Percentiles rank a stretch among this genome's conserved stretches.
Conservation (phyloP, 257 asterid genomes). For the Rubia yunnanensis region DNA sequence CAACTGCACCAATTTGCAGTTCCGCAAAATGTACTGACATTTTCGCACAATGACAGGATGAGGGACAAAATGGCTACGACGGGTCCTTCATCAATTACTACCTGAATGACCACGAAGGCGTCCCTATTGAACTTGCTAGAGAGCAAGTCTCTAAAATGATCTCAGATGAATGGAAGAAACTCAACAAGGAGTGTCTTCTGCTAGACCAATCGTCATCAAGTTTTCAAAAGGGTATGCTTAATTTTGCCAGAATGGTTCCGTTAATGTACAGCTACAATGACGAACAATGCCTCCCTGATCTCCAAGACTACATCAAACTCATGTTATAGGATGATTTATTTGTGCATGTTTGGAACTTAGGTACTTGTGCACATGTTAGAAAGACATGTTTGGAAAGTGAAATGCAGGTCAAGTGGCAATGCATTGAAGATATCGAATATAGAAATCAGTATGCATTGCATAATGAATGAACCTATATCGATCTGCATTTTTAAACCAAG, state of each 20-base stretch:
- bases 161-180: constrained; percentile 27
- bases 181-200: constrained; percentile 23
- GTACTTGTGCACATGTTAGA: no score
- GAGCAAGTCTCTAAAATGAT: constrained; percentile 21
- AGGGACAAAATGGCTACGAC: constrained; percentile 34
- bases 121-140: constrained; percentile 19
- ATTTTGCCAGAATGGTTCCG: constrained; percentile 34
- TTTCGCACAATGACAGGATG: constrained; percentile 23
- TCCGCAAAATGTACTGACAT: not conserved
- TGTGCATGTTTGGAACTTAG: no score
- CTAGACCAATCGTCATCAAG: constrained; percentile 9
- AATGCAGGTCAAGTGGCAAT: no score
- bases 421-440: not conserved
- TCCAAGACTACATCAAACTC: constrained; percentile 14
- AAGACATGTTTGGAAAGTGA: no score
- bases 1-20: not conserved
- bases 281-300: constrained; percentile 14
- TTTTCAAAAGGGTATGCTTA: constrained; percentile 25
- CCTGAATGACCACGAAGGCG: constrained; percentile 23
- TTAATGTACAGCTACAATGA: constrained; percentile 25
- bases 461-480: not conserved
- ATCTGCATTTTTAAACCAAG: not conserved
- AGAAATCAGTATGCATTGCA: not conserved
- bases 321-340: constrained; percentile 2
- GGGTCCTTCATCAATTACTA: constrained; percentile 35